These are phyloP conservation scores for Fraxinus baroniana DNA, from an alignment of 305 asterid species.

Conservation along the genomic window DNA sequence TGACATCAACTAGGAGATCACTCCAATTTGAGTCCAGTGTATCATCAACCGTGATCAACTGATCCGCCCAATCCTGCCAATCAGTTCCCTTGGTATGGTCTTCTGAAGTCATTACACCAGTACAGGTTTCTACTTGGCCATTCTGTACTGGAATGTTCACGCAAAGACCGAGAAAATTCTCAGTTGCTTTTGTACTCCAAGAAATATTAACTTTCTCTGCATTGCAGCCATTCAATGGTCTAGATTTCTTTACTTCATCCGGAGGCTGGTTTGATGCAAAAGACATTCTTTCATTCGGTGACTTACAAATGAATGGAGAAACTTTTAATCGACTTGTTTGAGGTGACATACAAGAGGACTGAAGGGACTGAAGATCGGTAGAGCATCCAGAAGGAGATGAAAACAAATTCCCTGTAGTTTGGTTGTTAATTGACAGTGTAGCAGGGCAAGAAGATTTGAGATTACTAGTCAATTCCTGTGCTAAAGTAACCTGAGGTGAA, in stretches of 20 bases:
- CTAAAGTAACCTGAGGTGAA: constrained; percentile 33
- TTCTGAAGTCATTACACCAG: constrained; percentile 37
- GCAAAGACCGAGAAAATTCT: constrained; percentile 45
- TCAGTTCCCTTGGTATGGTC: constrained; percentile 40
- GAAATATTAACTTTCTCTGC: constrained; percentile 32
- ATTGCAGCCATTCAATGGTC: constrained; percentile 30
- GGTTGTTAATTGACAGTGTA: constrained; percentile 20
- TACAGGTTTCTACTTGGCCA: constrained; percentile 42
- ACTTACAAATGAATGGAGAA: constrained; percentile 35
- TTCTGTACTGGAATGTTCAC: constrained; percentile 32
- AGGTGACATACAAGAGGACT: constrained; percentile 33
- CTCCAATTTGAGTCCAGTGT: constrained; percentile 63
- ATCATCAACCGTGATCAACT: constrained; percentile 55
- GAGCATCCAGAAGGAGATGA: constrained; percentile 41
- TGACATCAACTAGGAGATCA: constrained; percentile 58
- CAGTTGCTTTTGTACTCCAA: constrained; percentile 45
- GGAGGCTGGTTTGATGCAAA: constrained; percentile 28
- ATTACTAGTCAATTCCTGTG: constrained; percentile 27
- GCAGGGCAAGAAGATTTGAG: constrained; percentile 26
- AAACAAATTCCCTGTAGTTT: constrained; percentile 40
- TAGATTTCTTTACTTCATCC: constrained; percentile 34
- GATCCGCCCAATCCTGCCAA: constrained; percentile 70
- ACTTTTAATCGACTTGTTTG: constrained; percentile 26
- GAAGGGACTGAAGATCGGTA: constrained; percentile 21
- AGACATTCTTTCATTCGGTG: constrained; percentile 32